phyloP scores from a whole-genome alignment of 345 rosid genomes.

The Populus euphratica region DNA sequence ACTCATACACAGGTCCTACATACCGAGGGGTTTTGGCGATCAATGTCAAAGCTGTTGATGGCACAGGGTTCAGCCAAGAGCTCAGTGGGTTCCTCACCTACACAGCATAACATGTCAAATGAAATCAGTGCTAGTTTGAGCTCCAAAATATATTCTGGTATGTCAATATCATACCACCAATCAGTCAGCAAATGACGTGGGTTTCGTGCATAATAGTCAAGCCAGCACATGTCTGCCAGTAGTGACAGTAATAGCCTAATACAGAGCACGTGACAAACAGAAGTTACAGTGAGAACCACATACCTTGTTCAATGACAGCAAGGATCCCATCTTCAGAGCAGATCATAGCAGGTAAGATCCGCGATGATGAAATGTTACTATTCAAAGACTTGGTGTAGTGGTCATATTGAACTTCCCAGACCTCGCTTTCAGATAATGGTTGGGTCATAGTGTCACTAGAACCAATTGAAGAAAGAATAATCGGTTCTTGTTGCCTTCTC shows the following conservation, averaged over 20 bases:
- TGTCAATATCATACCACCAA: not conserved
- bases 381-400: conserved; percentile 48
- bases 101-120: not conserved
- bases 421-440: conserved; percentile 73
- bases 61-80: conserved; percentile 89
- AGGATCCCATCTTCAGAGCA: conserved; percentile 95
- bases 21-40: conserved; percentile 70
- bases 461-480: conserved; percentile 62
- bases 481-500: conserved; percentile 58
- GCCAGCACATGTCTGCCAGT: not conserved
- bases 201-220: not conserved
- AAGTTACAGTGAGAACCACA: not conserved
- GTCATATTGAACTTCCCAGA: conserved; percentile 88
- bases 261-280: not conserved
- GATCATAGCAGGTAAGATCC: conserved; percentile 74
- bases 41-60: conserved; percentile 86
- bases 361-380: conserved; percentile 52
- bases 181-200: not conserved
- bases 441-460: conserved; percentile 31
- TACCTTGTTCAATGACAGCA: conserved; percentile 76
- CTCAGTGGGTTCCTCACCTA: conserved; percentile 74
- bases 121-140: conserved; percentile 2
- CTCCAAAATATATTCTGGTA: not conserved
- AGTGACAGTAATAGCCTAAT: not conserved
- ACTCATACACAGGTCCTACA: conserved; percentile 6